These are phyloP conservation scores for Eutrema salsugineum DNA, from an alignment of 441 rosid species.

Conservation along the genomic window DNA sequence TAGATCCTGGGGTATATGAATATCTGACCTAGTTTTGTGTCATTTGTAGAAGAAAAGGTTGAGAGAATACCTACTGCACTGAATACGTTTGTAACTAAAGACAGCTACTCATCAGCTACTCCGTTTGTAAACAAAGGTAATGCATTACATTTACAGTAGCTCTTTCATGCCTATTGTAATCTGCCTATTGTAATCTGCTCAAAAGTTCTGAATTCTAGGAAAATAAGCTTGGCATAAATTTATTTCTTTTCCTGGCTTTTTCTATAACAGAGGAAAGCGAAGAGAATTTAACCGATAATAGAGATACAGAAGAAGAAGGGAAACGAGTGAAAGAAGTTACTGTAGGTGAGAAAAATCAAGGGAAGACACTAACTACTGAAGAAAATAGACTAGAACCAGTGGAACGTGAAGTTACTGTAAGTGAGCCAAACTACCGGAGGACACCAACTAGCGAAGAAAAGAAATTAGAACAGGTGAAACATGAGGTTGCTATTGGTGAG, in stretches of 20 bases:
- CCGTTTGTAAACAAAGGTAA: conserved; percentile 34
- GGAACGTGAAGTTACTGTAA: conserved; percentile 11
- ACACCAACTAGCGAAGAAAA: conserved; percentile 8
- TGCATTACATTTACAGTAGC: neutral
- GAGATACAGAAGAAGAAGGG: conserved; percentile 24
- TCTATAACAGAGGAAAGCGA: conserved; percentile 5
- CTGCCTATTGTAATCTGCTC: neutral
- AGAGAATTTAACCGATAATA: neutral
- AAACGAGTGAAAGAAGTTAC: conserved; percentile 5
- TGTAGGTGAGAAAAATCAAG: conserved; percentile 11
- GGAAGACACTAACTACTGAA: conserved; percentile 14
- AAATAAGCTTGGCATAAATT: neutral
- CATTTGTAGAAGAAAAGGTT: conserved; percentile 27
- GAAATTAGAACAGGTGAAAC: conserved; percentile 15
- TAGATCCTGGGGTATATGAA: conserved; percentile 1
- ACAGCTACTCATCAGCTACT: conserved; percentile 15
- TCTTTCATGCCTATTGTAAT: neutral
- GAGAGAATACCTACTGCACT: conserved; percentile 1
- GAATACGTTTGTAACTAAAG: conserved; percentile 18
- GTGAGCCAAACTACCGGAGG: conserved; percentile 5
- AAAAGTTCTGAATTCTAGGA: neutral
- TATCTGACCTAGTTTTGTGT: conserved; percentile 7
- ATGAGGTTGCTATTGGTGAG: conserved; percentile 22
- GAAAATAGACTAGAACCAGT: neutral
- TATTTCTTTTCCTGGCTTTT: neutral